phyloP scores from a whole-genome alignment of 139 green algal species.

The Picochlorum sp. region DNA sequence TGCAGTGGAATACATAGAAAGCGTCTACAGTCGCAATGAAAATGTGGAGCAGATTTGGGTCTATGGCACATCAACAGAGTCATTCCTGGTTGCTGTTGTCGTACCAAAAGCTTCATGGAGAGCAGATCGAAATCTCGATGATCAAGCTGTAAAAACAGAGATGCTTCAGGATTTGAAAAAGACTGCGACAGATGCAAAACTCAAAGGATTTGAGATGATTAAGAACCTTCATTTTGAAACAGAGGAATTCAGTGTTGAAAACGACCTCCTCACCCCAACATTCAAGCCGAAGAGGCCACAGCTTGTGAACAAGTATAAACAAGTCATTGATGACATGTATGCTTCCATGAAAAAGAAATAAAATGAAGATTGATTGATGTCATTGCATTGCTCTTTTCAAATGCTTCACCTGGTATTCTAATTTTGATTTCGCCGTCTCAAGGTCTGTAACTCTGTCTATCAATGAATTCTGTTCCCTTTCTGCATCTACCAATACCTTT shows the following conservation, averaged over 20 bases:
- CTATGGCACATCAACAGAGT: slow-evolving; percentile 71
- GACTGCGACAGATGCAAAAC: slow-evolving; percentile 66
- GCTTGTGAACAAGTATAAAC: slow-evolving; percentile 61
- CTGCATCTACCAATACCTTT: slow-evolving; percentile 16
- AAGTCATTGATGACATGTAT: slow-evolving; percentile 58
- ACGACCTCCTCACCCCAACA: slow-evolving; percentile 65
- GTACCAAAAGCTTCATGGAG: slow-evolving; percentile 62
- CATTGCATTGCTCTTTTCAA: slow-evolving; percentile 27
- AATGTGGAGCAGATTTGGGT: slow-evolving; percentile 82
- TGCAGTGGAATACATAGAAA: slow-evolving; percentile 85
- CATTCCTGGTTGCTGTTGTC: slow-evolving; percentile 74
- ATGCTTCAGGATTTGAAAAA: slow-evolving; percentile 44
- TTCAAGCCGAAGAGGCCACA: slow-evolving; percentile 83
- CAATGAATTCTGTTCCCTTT: slow-evolving; percentile 18
- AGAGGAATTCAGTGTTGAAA: slow-evolving; percentile 46
- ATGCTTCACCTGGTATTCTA: slow-evolving; percentile 34
- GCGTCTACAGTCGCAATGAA: slow-evolving; percentile 54
- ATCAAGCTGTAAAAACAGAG: slow-evolving; percentile 19
- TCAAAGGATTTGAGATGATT: slow-evolving; percentile 76
- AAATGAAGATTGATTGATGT: slow-evolving; percentile 11
- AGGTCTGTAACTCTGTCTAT: slow-evolving; percentile 16
- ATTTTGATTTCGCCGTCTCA: slow-evolving; percentile 20
- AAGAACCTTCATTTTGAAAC: slow-evolving; percentile 48
- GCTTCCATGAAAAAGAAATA: slow-evolving; percentile 12
- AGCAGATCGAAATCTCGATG: not conserved